phyloP scores from a whole-genome alignment of 257 asterid genomes.

The Ocimum tenuiflorum region DNA sequence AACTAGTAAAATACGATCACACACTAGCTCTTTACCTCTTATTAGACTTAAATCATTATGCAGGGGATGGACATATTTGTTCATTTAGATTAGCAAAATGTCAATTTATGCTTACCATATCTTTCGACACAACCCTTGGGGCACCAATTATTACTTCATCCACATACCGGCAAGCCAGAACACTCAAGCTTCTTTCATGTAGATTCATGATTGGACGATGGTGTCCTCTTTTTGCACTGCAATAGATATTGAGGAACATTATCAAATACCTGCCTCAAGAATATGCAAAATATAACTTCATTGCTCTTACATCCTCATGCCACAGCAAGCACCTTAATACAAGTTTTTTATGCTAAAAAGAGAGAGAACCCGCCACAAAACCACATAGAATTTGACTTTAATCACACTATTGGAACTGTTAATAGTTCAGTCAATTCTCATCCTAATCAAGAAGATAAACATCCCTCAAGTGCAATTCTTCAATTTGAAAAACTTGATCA shows the following conservation, averaged over 20 bases:
- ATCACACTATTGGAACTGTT: no score
- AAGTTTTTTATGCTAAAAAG: background rate
- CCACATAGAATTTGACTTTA: background rate
- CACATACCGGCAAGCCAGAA: slow-evolving; percentile 88
- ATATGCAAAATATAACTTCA: background rate
- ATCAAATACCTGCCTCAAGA: slow-evolving; percentile 9
- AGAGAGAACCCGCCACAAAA: background rate
- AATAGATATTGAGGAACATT: slow-evolving; percentile 19
- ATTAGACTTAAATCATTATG: background rate
- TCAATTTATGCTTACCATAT: slow-evolving; percentile 57
- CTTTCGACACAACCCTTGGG: slow-evolving; percentile 93
- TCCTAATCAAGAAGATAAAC: no score
- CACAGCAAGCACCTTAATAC: background rate
- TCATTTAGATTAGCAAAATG: background rate
- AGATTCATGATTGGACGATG: slow-evolving; percentile 99
- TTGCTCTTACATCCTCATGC: background rate
- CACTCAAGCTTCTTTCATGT: slow-evolving; percentile 97
- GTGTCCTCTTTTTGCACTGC: slow-evolving; percentile 78
- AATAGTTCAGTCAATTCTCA: no score
- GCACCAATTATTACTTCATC: slow-evolving; percentile 99
- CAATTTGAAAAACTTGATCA: no score
- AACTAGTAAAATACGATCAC: background rate
- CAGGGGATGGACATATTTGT: slow-evolving; percentile 6
- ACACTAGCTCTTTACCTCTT: slow-evolving; percentile 5
- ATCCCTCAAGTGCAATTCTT: no score